Evolutionary conservation across 2,329 filamentous ascomycete genomes (phyloP), one percentile per base, ranked within the genome.

Genomic region (Paraphoma sp.): DNA sequence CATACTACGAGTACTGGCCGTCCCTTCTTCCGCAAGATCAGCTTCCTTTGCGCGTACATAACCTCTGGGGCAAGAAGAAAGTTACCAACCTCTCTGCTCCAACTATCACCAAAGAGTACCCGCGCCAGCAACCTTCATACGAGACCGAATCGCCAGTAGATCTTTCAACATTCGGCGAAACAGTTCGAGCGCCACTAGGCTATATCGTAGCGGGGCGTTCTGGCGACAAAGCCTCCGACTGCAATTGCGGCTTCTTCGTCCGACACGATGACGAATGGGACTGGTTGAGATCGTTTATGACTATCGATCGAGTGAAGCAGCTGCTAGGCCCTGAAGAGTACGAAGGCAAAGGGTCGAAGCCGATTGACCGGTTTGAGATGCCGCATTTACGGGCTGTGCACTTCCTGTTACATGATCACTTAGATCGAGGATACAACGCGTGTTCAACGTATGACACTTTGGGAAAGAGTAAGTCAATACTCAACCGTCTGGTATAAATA

Each of bases 171-270:
- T 68, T 68, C 18, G 62, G 64, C 14, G 47, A 57, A 44, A 65
- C 53, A 0, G 64, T 71, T 1, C 59, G 63, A 16, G 70, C 71
- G 2, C 77, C 78, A 1, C 56, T 80, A 2, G 78, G 78, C 36
- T 74, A 61, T 45, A 65, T 72, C 11, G 68, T 72, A 9, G 62
- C 67, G 28, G 70, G 67, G 1, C 54, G 68, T 1, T 69, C 65
- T 2, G 71, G 71, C 4, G 65, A 70, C 56, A 70, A 70, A 45
- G 63, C 57, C 9, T 59, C 51, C 9, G 64, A 70, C 36, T 60
- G 56, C 50, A 69, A 70, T 41, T 60, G 61, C 45, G 70, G 69
- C 8, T 60, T 70, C 50, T 68, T 59, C 38, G 68, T 70, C 1
- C 59, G 65, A 9, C 41, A 69, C 41, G 59, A 63, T 17, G 68